phyloP scores from a whole-genome alignment of 106 monocot species.

The Cymbidium sinense region DNA sequence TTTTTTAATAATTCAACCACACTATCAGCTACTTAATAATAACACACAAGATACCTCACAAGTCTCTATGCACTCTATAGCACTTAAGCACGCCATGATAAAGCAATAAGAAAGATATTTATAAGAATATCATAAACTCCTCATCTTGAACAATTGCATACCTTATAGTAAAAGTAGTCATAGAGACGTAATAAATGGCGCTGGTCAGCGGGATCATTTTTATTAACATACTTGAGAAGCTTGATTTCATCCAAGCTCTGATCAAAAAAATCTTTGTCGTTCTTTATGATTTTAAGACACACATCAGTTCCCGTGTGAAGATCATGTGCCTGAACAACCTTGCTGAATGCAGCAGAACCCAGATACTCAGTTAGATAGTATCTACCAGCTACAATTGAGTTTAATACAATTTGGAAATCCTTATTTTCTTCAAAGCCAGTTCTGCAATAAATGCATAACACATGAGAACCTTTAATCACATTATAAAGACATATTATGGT shows the following conservation, averaged over 20 bases:
- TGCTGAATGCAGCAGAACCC: slow-evolving; percentile 96
- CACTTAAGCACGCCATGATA: background rate
- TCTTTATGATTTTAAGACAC: slow-evolving; percentile 90
- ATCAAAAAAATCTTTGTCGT: slow-evolving; percentile 98
- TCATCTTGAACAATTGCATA: slow-evolving; percentile 13
- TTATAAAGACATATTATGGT: background rate
- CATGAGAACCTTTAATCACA: slow-evolving; percentile 1
- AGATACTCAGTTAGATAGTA: slow-evolving; percentile 87
- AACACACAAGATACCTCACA: background rate
- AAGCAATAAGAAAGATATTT: background rate
- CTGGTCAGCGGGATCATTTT: slow-evolving; percentile 80
- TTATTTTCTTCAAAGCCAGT: slow-evolving; percentile 97
- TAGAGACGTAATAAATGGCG: slow-evolving; percentile 73
- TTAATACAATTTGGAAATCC: slow-evolving; percentile 71
- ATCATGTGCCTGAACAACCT: slow-evolving; percentile 92
- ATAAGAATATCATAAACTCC: background rate
- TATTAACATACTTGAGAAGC: slow-evolving; percentile 89
- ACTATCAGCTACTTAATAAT: background rate
- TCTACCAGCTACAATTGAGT: slow-evolving; percentile 83
- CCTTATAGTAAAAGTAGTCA: slow-evolving; percentile 96
- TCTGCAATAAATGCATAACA: slow-evolving; percentile 34
- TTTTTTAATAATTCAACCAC: background rate
- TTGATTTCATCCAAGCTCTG: slow-evolving; percentile 98
- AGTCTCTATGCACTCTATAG: background rate
- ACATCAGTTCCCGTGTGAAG: slow-evolving; percentile 77